Base-by-base conservation (phyloP, 2,329 filamentous ascomycete species). In the Verticillium alfalfae region DNA sequence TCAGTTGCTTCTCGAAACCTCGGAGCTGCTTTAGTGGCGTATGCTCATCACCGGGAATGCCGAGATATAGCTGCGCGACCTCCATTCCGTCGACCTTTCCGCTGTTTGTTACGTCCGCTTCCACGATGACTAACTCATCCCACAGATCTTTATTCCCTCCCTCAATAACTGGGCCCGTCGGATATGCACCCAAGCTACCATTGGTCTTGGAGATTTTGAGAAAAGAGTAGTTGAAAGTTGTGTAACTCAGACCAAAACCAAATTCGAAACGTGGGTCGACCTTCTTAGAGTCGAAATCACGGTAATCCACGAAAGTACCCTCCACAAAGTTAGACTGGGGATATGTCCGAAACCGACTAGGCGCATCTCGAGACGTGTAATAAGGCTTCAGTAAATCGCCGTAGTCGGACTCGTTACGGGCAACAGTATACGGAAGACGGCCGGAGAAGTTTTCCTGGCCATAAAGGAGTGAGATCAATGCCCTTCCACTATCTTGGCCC, bases 351-450 rank as follows among this genome's bases (percentile, higher is more conserved):
- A 82, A 87, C 34, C 77, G 75, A 64, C 85, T 84, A 2, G 83
- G 69, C 36, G 67, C 22, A 1, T 8, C n/a, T 16, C 41, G 41
- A 49, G 41, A 87, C 22, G 77, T 76, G n/a, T 37, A 36, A 49
- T 76, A 74, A 0, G 75, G 79, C 0, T 72, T 66, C 2, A 80
- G 70, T 0, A 84, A 67, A 37, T 68, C 65, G 5, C 78, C 80
- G 65, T 88, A 89, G 67, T 89, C 86, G 0, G 76, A 76, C 52
- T 80, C 79, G 49, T 82, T 81, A 60, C 75, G 78, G 0, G 86
- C 85, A 0, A 89, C 78, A 0, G 87, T 89, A 68, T 87, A 89
- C 0, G 85, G 84, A 1, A 89, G 75, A 61, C 81, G 80, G 1
- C 86, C 86, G 0, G 84, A 87, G 0, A 82, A 81, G 63, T 81